Conservation (phyloP, 345 rosid species). For the Citrus australasica region DNA sequence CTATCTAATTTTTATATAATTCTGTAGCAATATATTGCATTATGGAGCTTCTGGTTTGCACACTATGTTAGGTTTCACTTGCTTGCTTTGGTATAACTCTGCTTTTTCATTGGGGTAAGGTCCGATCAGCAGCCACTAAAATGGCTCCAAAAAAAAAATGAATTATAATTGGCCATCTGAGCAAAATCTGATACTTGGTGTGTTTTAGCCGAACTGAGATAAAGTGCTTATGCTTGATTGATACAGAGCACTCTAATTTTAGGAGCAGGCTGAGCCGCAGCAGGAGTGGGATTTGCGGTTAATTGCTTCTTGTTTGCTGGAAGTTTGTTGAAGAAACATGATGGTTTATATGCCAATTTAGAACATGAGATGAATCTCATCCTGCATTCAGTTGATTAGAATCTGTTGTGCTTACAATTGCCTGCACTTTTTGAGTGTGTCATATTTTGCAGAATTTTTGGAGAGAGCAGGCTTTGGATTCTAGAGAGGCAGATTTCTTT, state of each 20-base stretch:
- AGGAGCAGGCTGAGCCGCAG: constrained; percentile 62
- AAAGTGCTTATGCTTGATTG: constrained; percentile 6
- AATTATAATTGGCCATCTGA: too few relatives aligned
- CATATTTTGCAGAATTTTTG: constrained; percentile 14
- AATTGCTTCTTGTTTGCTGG: constrained; percentile 81
- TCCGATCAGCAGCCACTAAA: too few relatives aligned
- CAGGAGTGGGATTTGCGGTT: constrained; percentile 81
- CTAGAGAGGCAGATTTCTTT: constrained; percentile 13
- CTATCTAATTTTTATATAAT: too few relatives aligned
- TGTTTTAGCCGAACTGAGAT: too few relatives aligned
- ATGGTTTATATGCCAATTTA: constrained; percentile 40
- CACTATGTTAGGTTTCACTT: too few relatives aligned
- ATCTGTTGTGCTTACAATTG: background rate
- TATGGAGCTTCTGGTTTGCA: background rate
- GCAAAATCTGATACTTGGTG: too few relatives aligned
- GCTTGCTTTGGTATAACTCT: too few relatives aligned
- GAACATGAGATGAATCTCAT: background rate
- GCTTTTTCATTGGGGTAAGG: too few relatives aligned
- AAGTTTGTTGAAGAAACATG: constrained; percentile 67
- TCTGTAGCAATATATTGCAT: background rate
- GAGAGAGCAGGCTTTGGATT: background rate
- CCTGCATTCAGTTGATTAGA: background rate
- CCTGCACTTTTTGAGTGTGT: background rate
- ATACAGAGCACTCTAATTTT: constrained; percentile 68
- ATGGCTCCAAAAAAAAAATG: too few relatives aligned